Evolutionary conservation across 441 rosid species (phyloP).

Genomic region (Melastoma candidum): DNA sequence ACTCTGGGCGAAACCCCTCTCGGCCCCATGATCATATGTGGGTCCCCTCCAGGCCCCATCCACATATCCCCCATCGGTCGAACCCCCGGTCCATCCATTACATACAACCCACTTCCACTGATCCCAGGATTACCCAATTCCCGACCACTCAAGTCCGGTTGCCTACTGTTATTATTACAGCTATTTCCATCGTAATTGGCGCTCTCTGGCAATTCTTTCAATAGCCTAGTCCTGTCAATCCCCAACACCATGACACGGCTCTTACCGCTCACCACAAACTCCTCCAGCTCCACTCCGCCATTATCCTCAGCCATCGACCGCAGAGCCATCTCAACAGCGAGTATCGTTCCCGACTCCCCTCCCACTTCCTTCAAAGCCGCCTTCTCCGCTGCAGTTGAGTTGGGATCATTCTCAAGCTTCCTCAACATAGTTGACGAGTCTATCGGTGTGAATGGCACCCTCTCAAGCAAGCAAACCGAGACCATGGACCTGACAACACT

Average conservation of each 20-base stretch:
- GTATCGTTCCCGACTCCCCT: conserved; percentile 72
- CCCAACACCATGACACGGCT: conserved; percentile 72
- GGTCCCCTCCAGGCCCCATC: conserved; percentile 45
- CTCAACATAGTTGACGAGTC: conserved; percentile 76
- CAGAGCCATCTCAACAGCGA: conserved; percentile 76
- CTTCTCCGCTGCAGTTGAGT: conserved; percentile 56
- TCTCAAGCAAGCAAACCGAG: conserved; percentile 65
- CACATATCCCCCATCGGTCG: conserved; percentile 56
- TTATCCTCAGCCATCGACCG: conserved; percentile 82
- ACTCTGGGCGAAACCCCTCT: conserved; percentile 14
- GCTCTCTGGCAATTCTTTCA: conserved; percentile 73
- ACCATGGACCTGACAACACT: conserved; percentile 74
- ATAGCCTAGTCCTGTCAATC: conserved; percentile 61
- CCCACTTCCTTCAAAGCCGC: conserved; percentile 72
- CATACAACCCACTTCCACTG: conserved; percentile 15
- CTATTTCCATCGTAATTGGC: conserved; percentile 29
- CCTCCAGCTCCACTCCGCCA: conserved; percentile 71
- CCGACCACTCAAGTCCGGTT: conserved; percentile 16
- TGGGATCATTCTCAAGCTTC: conserved; percentile 82
- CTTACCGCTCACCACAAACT: conserved; percentile 79
- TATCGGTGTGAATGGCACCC: conserved; percentile 65
- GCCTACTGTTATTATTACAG: conserved; percentile 15
- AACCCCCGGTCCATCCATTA: conserved; percentile 31
- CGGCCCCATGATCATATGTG: conserved; percentile 25
- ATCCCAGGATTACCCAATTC: conserved; percentile 6